A percentile compares a stretch with the other conserved stretches of the same genome.
Evolutionary conservation across 768 basidiomycete species (phyloP).

Genomic region (Tricholoma furcatifolium): DNA sequence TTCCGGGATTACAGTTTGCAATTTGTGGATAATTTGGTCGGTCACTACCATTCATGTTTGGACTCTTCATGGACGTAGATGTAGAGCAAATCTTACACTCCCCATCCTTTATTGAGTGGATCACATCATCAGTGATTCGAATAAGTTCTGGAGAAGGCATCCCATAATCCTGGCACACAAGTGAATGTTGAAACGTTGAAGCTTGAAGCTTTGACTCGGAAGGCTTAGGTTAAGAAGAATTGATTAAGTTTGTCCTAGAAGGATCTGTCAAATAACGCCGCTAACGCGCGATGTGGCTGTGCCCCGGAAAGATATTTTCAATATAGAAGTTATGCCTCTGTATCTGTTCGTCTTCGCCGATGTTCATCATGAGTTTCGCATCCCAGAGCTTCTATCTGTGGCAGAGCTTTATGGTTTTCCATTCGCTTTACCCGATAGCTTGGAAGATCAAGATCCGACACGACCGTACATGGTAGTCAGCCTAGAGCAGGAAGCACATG

Average conservation of each 20-base stretch:
- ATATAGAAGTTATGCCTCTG: conserved; percentile 6
- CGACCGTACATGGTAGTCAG: conserved; percentile 76
- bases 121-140: conserved; percentile 24
- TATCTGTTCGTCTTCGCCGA: conserved; percentile 79
- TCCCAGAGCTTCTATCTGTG: conserved; percentile 80
- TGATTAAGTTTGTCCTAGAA: conserved; percentile 7
- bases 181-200: too few relatives aligned
- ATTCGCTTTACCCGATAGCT: conserved; percentile 44
- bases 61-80: background rate
- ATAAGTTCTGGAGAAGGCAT: conserved; percentile 24
- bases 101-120: conserved; percentile 30
- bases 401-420: conserved; percentile 72
- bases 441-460: conserved; percentile 47
- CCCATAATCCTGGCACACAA: background rate
- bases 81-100: conserved; percentile 24
- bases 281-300: conserved; percentile 3
- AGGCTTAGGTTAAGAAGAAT: conserved; percentile 1
- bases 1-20: conserved; percentile 62
- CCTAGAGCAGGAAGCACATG: conserved; percentile 72
- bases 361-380: conserved; percentile 75
- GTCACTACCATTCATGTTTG: conserved; percentile 26
- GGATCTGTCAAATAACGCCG: conserved; percentile 5
- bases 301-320: background rate
- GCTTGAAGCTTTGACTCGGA: too few relatives aligned
- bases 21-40: conserved; percentile 54